These are phyloP conservation scores for Houttuynia cordata DNA, from an alignment of 164 flowering plant genomes.

Conservation along the genomic window DNA sequence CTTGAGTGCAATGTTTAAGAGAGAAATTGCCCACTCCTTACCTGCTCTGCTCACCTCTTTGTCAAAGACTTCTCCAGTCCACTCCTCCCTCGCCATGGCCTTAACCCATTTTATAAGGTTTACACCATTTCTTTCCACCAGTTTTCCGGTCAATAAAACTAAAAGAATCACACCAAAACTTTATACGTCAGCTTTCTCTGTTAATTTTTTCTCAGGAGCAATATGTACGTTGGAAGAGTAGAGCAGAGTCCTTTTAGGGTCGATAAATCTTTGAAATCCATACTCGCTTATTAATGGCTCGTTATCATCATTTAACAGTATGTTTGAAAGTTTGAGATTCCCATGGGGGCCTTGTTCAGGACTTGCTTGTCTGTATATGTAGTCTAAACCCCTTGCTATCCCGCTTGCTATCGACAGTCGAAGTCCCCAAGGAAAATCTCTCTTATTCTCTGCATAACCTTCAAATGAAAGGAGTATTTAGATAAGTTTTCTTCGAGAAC, in stretches of 20 bases:
- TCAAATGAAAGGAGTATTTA: no score
- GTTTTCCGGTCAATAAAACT: constrained; percentile 44
- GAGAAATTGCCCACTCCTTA: constrained; percentile 34
- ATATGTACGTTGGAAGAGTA: constrained; percentile 24
- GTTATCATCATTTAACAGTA: constrained; percentile 28
- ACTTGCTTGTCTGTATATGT: constrained; percentile 19
- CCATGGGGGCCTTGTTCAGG: constrained; percentile 37
- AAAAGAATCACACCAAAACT: constrained; percentile 54
- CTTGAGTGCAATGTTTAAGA: constrained; percentile 36
- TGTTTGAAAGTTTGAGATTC: constrained; percentile 50
- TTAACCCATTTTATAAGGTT: constrained; percentile 59
- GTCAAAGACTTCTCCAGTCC: constrained; percentile 72
- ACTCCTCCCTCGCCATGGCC: constrained; percentile 56
- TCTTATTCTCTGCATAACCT: constrained; percentile 36
- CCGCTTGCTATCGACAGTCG: constrained; percentile 41
- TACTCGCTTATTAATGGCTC: constrained; percentile 47
- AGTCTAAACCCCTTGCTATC: constrained; percentile 37
- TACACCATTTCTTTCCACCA: constrained; percentile 33
- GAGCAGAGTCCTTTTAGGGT: constrained; percentile 21
- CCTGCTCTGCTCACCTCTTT: constrained; percentile 29
- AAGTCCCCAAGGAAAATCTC: constrained; percentile 40
- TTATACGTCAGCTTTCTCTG: constrained; percentile 39
- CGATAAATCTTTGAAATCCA: constrained; percentile 29
- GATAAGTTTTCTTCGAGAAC: no score
- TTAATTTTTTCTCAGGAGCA: constrained; percentile 36